phyloP scores from a whole-genome alignment of 2,329 filamentous ascomycete species.

The Colletotrichum limetticola region DNA sequence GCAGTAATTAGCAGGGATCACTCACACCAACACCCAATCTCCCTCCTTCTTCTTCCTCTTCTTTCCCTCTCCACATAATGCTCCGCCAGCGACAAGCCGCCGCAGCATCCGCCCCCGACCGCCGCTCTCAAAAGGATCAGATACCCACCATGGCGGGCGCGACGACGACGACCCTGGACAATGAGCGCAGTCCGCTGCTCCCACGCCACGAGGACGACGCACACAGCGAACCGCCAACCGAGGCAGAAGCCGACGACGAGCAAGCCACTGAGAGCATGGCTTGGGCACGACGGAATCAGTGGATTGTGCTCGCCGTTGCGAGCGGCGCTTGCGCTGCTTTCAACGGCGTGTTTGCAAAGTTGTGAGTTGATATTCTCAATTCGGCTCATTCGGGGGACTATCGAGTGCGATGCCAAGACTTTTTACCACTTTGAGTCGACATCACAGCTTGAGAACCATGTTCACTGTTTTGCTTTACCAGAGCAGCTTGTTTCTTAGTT shows the following conservation, averaged over 20 bases:
- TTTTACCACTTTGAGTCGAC: neutral
- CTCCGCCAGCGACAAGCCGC: conserved; percentile 39
- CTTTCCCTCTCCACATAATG: conserved; percentile 33
- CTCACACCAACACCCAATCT: conserved; percentile 9
- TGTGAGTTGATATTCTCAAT: conserved; percentile 61
- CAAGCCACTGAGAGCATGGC: conserved; percentile 26
- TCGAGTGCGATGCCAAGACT: conserved; percentile 5
- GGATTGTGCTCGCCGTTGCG: conserved; percentile 76
- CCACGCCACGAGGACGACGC: conserved; percentile 30
- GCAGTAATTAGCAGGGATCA: conserved; percentile 4
- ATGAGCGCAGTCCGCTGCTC: conserved; percentile 40
- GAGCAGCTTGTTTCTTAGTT: neutral
- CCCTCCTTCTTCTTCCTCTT: neutral
- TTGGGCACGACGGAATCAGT: conserved; percentile 54
- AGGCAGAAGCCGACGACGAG: conserved; percentile 3
- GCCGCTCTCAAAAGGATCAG: conserved; percentile 28
- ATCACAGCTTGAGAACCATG: neutral
- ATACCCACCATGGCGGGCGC: conserved; percentile 37
- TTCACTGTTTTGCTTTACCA: neutral
- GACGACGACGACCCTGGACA: conserved; percentile 30
- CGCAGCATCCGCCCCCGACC: conserved; percentile 21
- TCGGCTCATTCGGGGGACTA: neutral
- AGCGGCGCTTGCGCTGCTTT: conserved; percentile 83
- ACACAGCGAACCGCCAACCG: conserved; percentile 12
- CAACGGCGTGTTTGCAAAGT: conserved; percentile 86